A percentile compares a stretch with the other conserved stretches of the same genome.
Conservation (phyloP, 805 yeast genomes). For the Torulaspora indica region DNA sequence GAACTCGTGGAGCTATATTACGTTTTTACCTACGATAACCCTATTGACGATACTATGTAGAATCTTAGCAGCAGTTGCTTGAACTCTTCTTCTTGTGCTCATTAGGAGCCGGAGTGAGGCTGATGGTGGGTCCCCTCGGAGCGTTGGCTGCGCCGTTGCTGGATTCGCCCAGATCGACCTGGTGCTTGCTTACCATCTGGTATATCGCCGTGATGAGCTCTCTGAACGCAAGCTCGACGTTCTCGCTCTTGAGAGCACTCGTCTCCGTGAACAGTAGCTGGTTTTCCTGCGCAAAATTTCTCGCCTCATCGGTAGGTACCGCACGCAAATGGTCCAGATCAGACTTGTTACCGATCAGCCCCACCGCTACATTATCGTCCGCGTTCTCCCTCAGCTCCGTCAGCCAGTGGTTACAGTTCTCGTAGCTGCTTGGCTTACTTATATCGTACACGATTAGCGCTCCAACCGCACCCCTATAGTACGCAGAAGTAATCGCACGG, state of each 20-base stretch:
- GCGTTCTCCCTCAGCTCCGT: constrained; percentile 89
- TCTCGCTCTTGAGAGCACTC: constrained; percentile 87
- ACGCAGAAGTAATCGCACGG: constrained; percentile 95
- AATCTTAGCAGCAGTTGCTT: constrained; percentile 59
- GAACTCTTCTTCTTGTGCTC: constrained; percentile 55
- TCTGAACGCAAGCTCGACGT: constrained; percentile 91
- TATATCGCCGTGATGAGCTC: constrained; percentile 89
- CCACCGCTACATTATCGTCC: constrained; percentile 91
- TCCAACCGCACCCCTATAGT: constrained; percentile 97
- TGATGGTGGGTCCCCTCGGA: constrained; percentile 82
- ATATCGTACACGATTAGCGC: constrained; percentile 94
- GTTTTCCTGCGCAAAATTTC: constrained; percentile 88
- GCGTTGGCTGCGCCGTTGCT: constrained; percentile 48
- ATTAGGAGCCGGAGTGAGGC: constrained; percentile 89
- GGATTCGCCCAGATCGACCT: constrained; percentile 77
- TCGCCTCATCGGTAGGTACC: constrained; percentile 96
- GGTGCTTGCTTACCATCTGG: constrained; percentile 91
- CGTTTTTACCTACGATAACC: not conserved
- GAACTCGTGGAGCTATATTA: constrained; percentile 1
- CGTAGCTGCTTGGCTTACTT: constrained; percentile 82
- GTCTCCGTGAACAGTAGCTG: constrained; percentile 92
- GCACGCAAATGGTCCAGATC: constrained; percentile 91
- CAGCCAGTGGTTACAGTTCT: constrained; percentile 81
- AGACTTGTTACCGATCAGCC: constrained; percentile 85
- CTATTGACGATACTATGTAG: constrained; percentile 1